Base-by-base conservation (phyloP, 306 rosid species). In the Vigna angularis region DNA sequence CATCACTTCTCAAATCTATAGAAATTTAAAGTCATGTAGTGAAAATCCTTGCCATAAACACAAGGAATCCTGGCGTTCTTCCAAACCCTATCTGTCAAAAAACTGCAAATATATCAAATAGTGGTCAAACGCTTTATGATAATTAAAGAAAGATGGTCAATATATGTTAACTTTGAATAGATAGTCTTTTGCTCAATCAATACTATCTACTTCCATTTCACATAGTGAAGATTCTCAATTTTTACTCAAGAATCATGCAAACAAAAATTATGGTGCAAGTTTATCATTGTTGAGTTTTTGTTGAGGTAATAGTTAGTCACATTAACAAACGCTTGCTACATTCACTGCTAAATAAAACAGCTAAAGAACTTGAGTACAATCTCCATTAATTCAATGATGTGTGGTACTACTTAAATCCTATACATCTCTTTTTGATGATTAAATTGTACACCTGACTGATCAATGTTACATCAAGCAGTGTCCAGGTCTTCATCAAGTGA, bases 401-500 rank as follows among this genome's bases (percentile, higher is more conserved):
- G 11, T 30, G 32, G 3, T 32, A 26, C 57, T 74, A 57, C 66
- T 68, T 45, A 70, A 70, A 61, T 9, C 63, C 68, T 50, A 72
- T 20, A 0, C 42, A 66, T 53, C 11, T 28, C 51, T 53, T 73
- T 42, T 63, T 73, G 56, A 77, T 71, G 44, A 49, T n/a, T 66
- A 42, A 45, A 40, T 38, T 61, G 26, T 61, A 34, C 16, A 71
- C 48, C 18, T 70, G 70, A 72, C n/a, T n/a, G 51, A 70, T 4
- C 10, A 51, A 73, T 81, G 70, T n/a, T 78, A 15, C 51, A 66
- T 71, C 15, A 66, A 30, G 69, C 77, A 86, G 86, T 80, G 79
- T 58, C 75, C 17, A 83, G 52, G 76, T 80, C 85, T 73, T 73
- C 78, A 40, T 86, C 85, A 68, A 86, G 79, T 56, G 87, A 80